Evolutionary conservation across 2,329 filamentous ascomycete species (phyloP).

Genomic region (Calonectria crousiana): DNA sequence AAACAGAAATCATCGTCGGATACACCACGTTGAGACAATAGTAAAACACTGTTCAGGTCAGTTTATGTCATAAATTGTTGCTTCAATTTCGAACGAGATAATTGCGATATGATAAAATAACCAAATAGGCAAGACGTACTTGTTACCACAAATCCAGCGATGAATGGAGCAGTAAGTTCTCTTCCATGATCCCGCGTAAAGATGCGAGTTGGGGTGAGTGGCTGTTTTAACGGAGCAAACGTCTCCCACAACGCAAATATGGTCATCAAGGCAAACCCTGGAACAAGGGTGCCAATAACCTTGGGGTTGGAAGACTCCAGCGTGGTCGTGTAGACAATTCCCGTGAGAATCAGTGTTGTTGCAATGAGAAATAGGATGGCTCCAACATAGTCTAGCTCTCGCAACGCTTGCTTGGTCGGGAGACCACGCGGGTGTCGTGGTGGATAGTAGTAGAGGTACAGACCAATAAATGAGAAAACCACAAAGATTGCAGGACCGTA

Average conservation of each 20-base stretch:
- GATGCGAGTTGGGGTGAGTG: slow-evolving; percentile 57
- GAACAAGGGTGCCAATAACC: slow-evolving; percentile 52
- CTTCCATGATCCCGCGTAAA: slow-evolving; percentile 58
- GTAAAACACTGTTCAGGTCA: slow-evolving; percentile 55
- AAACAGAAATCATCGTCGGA: slow-evolving; percentile 57
- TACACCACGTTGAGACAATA: slow-evolving; percentile 61
- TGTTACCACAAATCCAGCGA: slow-evolving; percentile 59
- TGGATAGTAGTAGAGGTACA: slow-evolving; percentile 52
- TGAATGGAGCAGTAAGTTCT: slow-evolving; percentile 60
- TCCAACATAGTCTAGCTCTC: slow-evolving; percentile 54
- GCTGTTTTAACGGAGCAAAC: slow-evolving; percentile 51
- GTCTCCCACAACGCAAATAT: slow-evolving; percentile 55
- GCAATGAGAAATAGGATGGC: slow-evolving; percentile 52
- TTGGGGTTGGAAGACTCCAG: slow-evolving; percentile 50
- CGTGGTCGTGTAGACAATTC: slow-evolving; percentile 54
- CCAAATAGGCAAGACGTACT: slow-evolving; percentile 32
- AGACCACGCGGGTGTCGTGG: slow-evolving; percentile 50
- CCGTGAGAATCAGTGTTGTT: slow-evolving; percentile 52
- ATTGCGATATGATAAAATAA: neutral
- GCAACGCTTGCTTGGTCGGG: slow-evolving; percentile 49
- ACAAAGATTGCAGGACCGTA: slow-evolving; percentile 57
- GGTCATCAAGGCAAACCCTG: slow-evolving; percentile 50
- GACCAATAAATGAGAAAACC: slow-evolving; percentile 57
- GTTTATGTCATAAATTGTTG: neutral
- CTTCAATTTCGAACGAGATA: no score